These are phyloP conservation scores for Zygosaccharomyces pseudobailii DNA, from an alignment of 1,139 yeast genomes.

Conservation along the genomic window DNA sequence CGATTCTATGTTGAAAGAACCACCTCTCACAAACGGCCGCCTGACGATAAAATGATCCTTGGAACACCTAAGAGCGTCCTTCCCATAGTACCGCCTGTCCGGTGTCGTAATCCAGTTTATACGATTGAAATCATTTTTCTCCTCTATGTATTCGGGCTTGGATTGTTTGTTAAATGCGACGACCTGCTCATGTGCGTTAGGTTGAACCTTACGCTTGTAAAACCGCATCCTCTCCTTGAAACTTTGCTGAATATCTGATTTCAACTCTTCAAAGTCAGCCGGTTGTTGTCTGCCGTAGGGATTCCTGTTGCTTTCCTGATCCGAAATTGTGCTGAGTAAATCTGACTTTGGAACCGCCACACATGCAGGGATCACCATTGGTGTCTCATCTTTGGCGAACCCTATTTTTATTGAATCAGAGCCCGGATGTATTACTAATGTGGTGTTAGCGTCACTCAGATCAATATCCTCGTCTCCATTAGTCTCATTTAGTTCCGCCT, in stretches of 20 bases:
- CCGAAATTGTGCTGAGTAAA: slow-evolving; percentile 3
- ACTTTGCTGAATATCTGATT: slow-evolving; percentile 55
- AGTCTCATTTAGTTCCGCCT: slow-evolving; percentile 32
- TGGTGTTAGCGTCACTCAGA: slow-evolving; percentile 48
- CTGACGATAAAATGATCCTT: slow-evolving; percentile 53
- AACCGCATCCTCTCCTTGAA: slow-evolving; percentile 89
- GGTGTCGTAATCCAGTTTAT: slow-evolving; percentile 59
- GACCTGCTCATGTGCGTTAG: slow-evolving; percentile 81
- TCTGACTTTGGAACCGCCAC: slow-evolving; percentile 54
- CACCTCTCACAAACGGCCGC: slow-evolving; percentile 52
- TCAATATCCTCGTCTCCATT: slow-evolving; percentile 37
- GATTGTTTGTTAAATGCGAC: slow-evolving; percentile 65
- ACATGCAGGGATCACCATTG: slow-evolving; percentile 67
- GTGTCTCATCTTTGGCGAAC: slow-evolving; percentile 75
- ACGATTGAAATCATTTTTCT: slow-evolving; percentile 69
- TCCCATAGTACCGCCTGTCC: slow-evolving; percentile 49
- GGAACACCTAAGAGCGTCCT: slow-evolving; percentile 58
- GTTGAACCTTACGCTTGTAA: slow-evolving; percentile 80
- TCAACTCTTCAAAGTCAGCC: slow-evolving; percentile 45
- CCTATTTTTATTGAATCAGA: slow-evolving; percentile 75
- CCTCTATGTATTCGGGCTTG: slow-evolving; percentile 67
- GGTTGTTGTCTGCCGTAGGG: slow-evolving; percentile 13
- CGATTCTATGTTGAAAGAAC: slow-evolving; percentile 64
- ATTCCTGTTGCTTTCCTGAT: slow-evolving; percentile 20
- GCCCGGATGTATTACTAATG: slow-evolving; percentile 87